Evolutionary conservation across 2,329 filamentous ascomycete species (phyloP).

Genomic region (Penicillium polonicum): DNA sequence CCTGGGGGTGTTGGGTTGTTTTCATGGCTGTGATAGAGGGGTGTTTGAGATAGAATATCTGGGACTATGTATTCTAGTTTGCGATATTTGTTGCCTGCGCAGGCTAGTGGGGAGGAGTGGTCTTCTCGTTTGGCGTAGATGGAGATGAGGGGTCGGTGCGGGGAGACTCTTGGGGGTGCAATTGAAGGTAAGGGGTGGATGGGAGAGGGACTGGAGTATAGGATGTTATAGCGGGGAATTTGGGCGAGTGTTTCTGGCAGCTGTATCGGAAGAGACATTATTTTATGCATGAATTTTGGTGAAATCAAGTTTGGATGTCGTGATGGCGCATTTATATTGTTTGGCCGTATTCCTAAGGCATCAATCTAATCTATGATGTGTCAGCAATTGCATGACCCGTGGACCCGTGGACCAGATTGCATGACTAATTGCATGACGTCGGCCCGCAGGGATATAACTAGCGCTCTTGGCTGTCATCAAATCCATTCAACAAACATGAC

Average conservation of each 20-base stretch:
- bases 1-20: slow-evolving; percentile 6
- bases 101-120: slow-evolving; percentile 35
- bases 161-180: slow-evolving; percentile 9
- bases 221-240: slow-evolving; percentile 30
- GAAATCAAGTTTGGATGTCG: not conserved
- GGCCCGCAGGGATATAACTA: not conserved
- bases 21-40: slow-evolving; percentile 19
- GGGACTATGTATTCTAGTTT: slow-evolving; percentile 41
- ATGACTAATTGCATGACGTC: slow-evolving; percentile 9
- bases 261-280: slow-evolving; percentile 3
- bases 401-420: not conserved
- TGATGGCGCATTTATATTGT: not conserved
- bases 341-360: not conserved
- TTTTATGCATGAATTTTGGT: not conserved
- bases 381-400: slow-evolving; percentile 6
- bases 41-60: slow-evolving; percentile 29
- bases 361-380: not conserved
- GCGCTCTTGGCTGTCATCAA: not conserved
- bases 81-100: slow-evolving; percentile 40
- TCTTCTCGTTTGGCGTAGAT: slow-evolving; percentile 38
- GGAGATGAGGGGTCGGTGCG: slow-evolving; percentile 17
- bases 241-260: slow-evolving; percentile 29
- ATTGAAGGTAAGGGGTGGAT: slow-evolving; percentile 33
- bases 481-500: slow-evolving; percentile 16
- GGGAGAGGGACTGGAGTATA: slow-evolving; percentile 33